Percentiles rank a stretch among this genome's conserved stretches.
phyloP scores from a whole-genome alignment of 2,329 filamentous ascomycete species.

The Talaromyces piceae region DNA sequence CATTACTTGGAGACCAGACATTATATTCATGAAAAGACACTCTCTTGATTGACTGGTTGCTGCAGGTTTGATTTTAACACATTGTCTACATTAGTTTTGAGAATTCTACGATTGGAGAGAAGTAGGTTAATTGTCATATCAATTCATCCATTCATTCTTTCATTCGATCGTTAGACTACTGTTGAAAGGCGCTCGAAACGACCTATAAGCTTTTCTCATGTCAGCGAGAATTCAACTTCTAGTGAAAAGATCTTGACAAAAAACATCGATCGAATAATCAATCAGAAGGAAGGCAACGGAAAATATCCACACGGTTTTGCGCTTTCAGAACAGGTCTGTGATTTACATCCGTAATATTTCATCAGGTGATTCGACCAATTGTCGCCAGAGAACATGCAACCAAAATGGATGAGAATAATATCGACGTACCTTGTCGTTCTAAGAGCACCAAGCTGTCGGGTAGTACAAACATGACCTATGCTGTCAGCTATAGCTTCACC shows the following conservation, averaged over 20 bases:
- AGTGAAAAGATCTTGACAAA: not conserved
- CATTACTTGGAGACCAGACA: too few relatives aligned
- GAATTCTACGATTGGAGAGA: not conserved
- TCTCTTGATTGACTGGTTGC: too few relatives aligned
- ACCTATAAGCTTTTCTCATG: not conserved
- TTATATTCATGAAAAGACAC: too few relatives aligned
- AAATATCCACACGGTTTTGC: slow-evolving; percentile 15
- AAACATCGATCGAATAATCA: not conserved
- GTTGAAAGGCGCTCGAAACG: not conserved
- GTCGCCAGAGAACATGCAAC: slow-evolving; percentile 3
- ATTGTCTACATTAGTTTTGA: not conserved
- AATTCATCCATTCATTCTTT: not conserved
- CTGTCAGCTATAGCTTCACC: not conserved
- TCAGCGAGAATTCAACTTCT: not conserved
- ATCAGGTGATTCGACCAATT: slow-evolving; percentile 9
- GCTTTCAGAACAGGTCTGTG: slow-evolving; percentile 16
- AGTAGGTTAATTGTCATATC: not conserved
- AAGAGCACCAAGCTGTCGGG: not conserved
- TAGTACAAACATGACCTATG: not conserved
- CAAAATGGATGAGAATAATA: not conserved
- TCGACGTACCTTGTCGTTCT: not conserved
- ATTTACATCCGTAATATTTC: slow-evolving; percentile 16
- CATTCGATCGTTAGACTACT: not conserved
- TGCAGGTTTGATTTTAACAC: too few relatives aligned
- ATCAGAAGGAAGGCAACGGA: slow-evolving; percentile 17